A percentile compares a stretch with the other conserved stretches of the same genome.
Evolutionary conservation across 176 grass and related monocot genomes (phyloP).

Genomic region (Triticum monococcum): DNA sequence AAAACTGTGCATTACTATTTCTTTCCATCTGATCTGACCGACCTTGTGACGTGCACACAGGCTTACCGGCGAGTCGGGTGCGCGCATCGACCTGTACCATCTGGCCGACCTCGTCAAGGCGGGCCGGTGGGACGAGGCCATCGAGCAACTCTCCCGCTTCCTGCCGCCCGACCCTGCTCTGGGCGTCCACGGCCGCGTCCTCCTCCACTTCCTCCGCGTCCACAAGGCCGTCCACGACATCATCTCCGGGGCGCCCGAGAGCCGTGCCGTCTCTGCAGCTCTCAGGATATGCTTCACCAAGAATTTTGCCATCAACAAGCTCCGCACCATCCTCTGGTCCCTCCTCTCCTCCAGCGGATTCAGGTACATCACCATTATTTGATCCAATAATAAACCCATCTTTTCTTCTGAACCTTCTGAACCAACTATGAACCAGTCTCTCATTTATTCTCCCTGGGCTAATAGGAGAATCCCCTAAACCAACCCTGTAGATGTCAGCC

Average conservation of each 20-base stretch:
- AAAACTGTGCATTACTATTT: too few relatives aligned
- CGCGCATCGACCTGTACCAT: neutral
- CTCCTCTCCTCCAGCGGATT: neutral
- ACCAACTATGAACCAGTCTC: neutral
- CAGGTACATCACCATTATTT: neutral
- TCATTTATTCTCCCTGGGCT: neutral
- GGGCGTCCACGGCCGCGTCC: neutral
- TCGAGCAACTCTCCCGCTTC: neutral
- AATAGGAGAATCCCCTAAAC: neutral
- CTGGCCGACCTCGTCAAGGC: neutral
- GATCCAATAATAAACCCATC: neutral
- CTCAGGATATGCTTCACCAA: neutral
- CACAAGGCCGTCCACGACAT: neutral
- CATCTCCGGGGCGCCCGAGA: neutral
- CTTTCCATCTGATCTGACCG: neutral
- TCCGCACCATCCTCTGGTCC: neutral
- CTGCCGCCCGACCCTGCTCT: neutral
- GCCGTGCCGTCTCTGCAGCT: neutral
- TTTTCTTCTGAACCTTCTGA: neutral
- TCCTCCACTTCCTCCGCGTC: conserved; percentile 2
- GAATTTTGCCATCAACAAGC: neutral
- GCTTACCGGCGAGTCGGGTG: neutral
- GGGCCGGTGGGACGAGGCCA: neutral
- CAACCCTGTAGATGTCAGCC: neutral
- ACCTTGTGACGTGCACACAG: neutral